Conservation (phyloP, 805 yeast species). For the Pichia phayaonensis region DNA sequence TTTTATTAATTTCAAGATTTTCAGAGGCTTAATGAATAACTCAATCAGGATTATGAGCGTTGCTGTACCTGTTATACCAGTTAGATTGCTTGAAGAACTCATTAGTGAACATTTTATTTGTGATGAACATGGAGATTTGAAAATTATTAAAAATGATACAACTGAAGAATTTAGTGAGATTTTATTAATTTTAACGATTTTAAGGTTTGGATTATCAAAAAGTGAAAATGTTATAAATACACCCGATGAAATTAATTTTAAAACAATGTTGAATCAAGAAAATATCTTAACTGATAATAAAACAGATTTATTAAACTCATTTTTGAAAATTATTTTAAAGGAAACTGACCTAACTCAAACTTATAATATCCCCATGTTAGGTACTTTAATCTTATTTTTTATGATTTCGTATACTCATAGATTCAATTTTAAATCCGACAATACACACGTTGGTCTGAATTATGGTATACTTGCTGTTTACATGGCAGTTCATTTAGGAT, state of each 20-base stretch:
- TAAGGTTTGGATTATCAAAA: conserved; percentile 12
- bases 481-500: conserved; percentile 19
- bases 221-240: background rate
- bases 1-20: conserved; percentile 13
- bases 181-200: conserved; percentile 16
- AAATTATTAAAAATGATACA: conserved; percentile 9
- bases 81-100: conserved; percentile 6
- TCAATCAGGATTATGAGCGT: conserved; percentile 3
- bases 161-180: conserved; percentile 18
- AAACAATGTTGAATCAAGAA: conserved; percentile 5
- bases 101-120: conserved; percentile 10
- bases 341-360: conserved; percentile 13
- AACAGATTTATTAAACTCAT: conserved; percentile 16
- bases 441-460: conserved; percentile 13
- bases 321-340: conserved; percentile 13
- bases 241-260: conserved; percentile 5
- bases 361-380: conserved; percentile 15
- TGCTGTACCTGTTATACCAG: conserved; percentile 15
- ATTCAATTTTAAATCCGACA: conserved; percentile 15
- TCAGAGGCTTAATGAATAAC: background rate
- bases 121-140: conserved; percentile 5
- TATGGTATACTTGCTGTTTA: conserved; percentile 15
- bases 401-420: conserved; percentile 14
- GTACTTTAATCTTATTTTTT: conserved; percentile 15
- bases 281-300: conserved; percentile 11